phyloP scores from a whole-genome alignment of 106 monocot genomes.

The Cymbidium sinense region DNA sequence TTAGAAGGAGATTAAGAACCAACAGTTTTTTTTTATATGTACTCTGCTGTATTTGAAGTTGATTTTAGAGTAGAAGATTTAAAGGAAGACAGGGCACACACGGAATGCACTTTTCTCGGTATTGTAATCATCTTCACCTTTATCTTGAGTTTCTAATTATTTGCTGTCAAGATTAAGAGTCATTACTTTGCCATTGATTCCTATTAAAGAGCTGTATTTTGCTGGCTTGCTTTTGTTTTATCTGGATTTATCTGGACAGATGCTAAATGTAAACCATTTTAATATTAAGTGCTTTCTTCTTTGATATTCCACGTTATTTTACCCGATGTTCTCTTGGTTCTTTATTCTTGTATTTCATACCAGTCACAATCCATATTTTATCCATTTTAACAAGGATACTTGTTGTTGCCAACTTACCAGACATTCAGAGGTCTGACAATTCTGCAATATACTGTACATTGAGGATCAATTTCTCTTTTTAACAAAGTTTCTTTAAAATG shows the following conservation, averaged over 20 bases:
- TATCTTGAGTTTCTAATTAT: not conserved
- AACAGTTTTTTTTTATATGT: not conserved
- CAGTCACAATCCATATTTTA: no score
- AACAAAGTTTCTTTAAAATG: not conserved
- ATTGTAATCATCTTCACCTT: not conserved
- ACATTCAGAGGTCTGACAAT: not conserved
- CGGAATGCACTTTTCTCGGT: not conserved
- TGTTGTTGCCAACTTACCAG: not conserved
- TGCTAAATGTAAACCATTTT: not conserved
- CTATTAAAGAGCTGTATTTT: not conserved
- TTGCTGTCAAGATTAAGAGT: not conserved
- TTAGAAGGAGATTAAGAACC: not conserved
- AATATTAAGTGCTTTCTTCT: not conserved
- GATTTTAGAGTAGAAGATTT: not conserved
- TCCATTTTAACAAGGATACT: not conserved
- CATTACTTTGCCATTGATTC: not conserved
- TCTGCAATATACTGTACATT: not conserved
- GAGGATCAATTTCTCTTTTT: not conserved
- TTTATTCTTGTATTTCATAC: no score
- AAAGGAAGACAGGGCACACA: not conserved
- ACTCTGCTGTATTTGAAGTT: not conserved
- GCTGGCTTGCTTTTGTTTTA: not conserved
- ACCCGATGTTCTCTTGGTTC: no score
- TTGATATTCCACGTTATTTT: not conserved
- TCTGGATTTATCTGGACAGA: not conserved